Evolutionary conservation across 192 early-diverging fungal species (phyloP).

Genomic region (Oehlia diaphana): DNA sequence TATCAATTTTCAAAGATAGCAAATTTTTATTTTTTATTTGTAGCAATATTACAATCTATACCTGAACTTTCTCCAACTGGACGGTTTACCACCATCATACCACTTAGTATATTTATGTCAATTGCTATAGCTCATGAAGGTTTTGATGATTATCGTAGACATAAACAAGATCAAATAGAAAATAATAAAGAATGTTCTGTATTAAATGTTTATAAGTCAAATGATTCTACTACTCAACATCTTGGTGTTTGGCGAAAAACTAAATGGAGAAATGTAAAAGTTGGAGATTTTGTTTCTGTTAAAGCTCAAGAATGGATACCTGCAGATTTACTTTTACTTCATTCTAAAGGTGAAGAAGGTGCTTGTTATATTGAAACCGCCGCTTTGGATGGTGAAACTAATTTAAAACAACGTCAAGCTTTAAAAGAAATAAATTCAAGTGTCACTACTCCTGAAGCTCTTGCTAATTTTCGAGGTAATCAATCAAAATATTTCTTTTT

Average conservation of each 20-base stretch:
- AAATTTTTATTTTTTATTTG: constrained; percentile 69
- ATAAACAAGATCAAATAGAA: constrained; percentile 63
- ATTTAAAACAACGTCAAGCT: constrained; percentile 82
- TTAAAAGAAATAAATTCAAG: constrained; percentile 58
- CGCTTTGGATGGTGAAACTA: constrained; percentile 86
- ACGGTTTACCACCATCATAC: constrained; percentile 74
- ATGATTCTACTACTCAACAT: constrained; percentile 45
- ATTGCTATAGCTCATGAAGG: constrained; percentile 80
- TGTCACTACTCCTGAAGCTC: constrained; percentile 44
- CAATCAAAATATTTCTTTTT: background rate
- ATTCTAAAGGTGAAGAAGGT: constrained; percentile 69
- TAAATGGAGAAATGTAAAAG: constrained; percentile 63
- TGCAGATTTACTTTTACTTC: constrained; percentile 75
- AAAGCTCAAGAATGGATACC: constrained; percentile 79
- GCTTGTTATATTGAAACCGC: constrained; percentile 86
- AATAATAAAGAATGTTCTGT: constrained; percentile 57
- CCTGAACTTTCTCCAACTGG: constrained; percentile 77
- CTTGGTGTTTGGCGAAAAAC: constrained; percentile 45
- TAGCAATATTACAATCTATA: constrained; percentile 57
- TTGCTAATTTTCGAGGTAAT: constrained; percentile 54
- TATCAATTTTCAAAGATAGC: constrained; percentile 70
- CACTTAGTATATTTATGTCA: constrained; percentile 70
- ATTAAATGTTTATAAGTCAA: constrained; percentile 58
- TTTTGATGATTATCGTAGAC: constrained; percentile 70
- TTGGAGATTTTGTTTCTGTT: constrained; percentile 80